phyloP scores from a whole-genome alignment of 106 monocot genomes.

The Triglochin maritima region DNA sequence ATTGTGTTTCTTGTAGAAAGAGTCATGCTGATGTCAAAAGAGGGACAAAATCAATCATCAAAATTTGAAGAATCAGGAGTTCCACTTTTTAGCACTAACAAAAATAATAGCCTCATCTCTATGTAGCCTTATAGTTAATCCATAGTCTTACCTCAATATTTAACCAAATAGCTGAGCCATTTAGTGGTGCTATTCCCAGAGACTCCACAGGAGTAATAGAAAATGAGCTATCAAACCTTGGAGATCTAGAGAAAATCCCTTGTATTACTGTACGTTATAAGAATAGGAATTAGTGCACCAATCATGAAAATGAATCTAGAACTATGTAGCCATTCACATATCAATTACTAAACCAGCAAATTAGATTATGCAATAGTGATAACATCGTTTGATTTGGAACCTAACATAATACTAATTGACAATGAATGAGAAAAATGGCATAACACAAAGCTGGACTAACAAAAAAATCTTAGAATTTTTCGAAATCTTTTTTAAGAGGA shows the following conservation, averaged over 20 bases:
- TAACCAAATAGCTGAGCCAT: conserved; percentile 34
- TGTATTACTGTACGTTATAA: conserved; percentile 24
- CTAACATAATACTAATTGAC: neutral
- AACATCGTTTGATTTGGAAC: no score
- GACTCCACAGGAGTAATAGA: conserved; percentile 32
- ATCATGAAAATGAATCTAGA: no score
- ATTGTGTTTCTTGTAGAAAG: conserved; percentile 64
- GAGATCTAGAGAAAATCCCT: conserved; percentile 22
- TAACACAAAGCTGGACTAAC: no score
- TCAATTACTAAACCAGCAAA: no score
- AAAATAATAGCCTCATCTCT: neutral
- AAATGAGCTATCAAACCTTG: conserved; percentile 18
- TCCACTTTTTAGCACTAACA: no score
- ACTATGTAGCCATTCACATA: no score
- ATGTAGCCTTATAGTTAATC: neutral
- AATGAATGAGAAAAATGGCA: no score
- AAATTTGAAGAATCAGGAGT: neutral
- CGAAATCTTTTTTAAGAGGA: no score
- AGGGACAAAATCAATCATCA: neutral
- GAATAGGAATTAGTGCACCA: no score
- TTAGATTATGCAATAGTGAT: no score
- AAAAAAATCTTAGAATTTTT: no score
- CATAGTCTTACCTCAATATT: conserved; percentile 54
- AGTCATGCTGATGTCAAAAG: conserved; percentile 42
- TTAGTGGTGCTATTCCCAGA: conserved; percentile 19